Evolutionary conservation across 2,329 filamentous ascomycete species (phyloP), one percentile per base, ranked within the genome.

Genomic region (Pseudogymnoascus sp.): DNA sequence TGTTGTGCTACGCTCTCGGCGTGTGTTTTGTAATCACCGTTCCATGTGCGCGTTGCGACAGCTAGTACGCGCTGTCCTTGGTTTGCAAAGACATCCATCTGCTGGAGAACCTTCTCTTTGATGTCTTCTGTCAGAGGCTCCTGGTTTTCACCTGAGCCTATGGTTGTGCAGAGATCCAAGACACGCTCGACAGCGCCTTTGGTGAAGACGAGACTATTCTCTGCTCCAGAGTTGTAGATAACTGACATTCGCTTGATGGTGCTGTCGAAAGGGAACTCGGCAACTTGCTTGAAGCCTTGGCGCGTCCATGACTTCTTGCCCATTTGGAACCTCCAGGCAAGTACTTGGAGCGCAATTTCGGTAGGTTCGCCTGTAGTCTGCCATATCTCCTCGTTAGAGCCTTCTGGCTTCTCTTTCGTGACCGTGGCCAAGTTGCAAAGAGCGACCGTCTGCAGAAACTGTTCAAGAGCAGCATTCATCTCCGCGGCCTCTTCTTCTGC

Each of bases 221-320:
- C 63, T 3, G 65, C 59, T 4, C 18, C 37, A 5, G 71, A 72
- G 7, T 70, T 70, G 73, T 85, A 87, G 59, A 87, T 78, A 23
- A 87, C 84, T 28, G 84, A 84, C 85, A 88, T 88, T 60, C 83
- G 81, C 73, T 88, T 88, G 68, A 87, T 80, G 53, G 80, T 79
- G 23, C 82, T 85, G 69, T 88, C 84, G 69, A 88, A 88, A 0
- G 85, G 83, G 64, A 84, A 86, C 67, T 88, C 85, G 0, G 80
- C 79, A n/a, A 85, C 69, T 66, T 82, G 76, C 63, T 78, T 78
- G 79, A 79, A 83, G 21, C 76, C 76, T 8, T 70, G 63, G 6
- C 69, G 66, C 63, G 76, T 72, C 3, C 80, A 72, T 2, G 71
- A 68, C n/a, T 73, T 75, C 65, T 79, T 80, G 18, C 77, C 77